Conservation (phyloP, 2,329 filamentous ascomycete genomes). For the Leptographium procerum region DNA sequence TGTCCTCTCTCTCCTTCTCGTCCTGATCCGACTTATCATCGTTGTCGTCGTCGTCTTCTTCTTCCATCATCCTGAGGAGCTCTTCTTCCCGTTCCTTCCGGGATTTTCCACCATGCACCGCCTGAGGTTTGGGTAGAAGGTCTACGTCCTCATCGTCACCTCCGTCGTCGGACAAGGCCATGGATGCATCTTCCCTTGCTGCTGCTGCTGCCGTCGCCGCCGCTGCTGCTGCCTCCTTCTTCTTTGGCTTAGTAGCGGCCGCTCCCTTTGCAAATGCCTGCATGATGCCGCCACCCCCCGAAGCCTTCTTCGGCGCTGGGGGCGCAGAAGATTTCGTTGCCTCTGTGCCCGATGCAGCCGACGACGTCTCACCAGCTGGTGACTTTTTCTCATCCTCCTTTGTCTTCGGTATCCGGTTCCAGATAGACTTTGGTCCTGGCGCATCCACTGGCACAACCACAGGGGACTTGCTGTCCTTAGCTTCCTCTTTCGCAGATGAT, state of each 20-base stretch:
- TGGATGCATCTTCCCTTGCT: conserved; percentile 34
- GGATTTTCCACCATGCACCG: conserved; percentile 20
- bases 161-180: conserved; percentile 39
- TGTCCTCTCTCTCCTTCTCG: conserved; percentile 22
- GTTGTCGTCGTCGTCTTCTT: conserved; percentile 34
- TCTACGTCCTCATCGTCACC: conserved; percentile 37
- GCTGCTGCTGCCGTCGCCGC: conserved; percentile 22
- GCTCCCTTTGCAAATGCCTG: conserved; percentile 63
- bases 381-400: conserved; percentile 15
- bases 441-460: conserved; percentile 18
- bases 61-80: conserved; percentile 66
- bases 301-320: conserved; percentile 42
- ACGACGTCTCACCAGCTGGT: conserved; percentile 14
- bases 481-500: conserved; percentile 9
- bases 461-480: conserved; percentile 9
- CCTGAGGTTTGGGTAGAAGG: conserved; percentile 30
- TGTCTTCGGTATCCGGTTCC: neutral
- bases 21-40: conserved; percentile 36
- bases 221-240: conserved; percentile 18
- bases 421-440: conserved; percentile 13
- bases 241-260: conserved; percentile 40
- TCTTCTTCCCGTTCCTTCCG: conserved; percentile 55
- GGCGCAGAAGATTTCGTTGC: conserved; percentile 26
- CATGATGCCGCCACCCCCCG: conserved; percentile 46
- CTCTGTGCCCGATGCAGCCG: conserved; percentile 24